These are phyloP conservation scores for Backusella morwellensis DNA, from an alignment of 192 early-diverging fungal genomes.

Conservation along the genomic window DNA sequence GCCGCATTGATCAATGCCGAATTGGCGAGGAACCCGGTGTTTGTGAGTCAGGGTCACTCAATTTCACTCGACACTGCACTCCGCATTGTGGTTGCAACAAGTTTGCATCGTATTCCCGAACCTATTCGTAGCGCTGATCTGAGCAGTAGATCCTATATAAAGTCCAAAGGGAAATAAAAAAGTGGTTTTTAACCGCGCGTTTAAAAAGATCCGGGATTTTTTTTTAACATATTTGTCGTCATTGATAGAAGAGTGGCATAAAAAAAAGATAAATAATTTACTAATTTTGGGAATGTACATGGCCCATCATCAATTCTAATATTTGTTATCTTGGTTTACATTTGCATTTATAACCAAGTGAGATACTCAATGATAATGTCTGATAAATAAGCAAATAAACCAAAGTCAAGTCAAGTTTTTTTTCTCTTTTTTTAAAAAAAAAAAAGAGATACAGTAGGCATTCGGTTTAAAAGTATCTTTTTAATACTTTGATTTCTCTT, in stretches of 20 bases:
- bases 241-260: too few relatives aligned
- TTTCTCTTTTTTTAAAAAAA: neutral
- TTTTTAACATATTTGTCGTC: neutral
- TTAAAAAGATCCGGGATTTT: neutral
- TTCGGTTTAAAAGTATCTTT: too few relatives aligned
- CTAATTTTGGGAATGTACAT: neutral
- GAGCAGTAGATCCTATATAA: constrained; percentile 53
- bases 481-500: too few relatives aligned
- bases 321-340: neutral
- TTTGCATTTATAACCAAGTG: too few relatives aligned
- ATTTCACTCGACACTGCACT: constrained; percentile 72
- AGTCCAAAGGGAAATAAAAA: neutral
- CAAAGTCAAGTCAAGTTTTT: neutral
- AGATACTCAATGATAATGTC: too few relatives aligned
- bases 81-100: constrained; percentile 57
- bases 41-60: constrained; percentile 83
- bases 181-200: neutral
- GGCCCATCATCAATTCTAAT: neutral
- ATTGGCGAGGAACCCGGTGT: constrained; percentile 73
- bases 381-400: too few relatives aligned
- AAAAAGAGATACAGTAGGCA: neutral
- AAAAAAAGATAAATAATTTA: neutral
- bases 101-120: constrained; percentile 76
- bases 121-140: constrained; percentile 89
- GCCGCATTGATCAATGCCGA: constrained; percentile 47